Evolutionary conservation across 2,329 filamentous ascomycete genomes (phyloP), one percentile per base, ranked within the genome.

Genomic region (Coleophoma eucalyptorum): DNA sequence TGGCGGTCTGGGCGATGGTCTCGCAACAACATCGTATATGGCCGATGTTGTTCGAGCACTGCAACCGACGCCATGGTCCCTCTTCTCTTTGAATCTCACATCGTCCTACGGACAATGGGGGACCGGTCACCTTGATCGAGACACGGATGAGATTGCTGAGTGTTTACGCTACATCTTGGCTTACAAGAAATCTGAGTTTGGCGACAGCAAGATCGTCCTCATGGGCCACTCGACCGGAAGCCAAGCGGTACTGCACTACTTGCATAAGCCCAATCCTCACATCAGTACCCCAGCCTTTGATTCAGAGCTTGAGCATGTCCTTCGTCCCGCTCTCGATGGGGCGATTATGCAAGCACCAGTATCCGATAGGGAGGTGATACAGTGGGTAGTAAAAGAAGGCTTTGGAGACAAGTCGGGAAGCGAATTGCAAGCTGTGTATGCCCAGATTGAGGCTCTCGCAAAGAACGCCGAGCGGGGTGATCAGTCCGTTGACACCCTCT

Each of bases 181-280:
- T 21, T 67, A 68, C 54, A 69, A 69, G 53, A 57, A 51, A 8
- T 56, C 60, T 43, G 62, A 64, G 45, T 65, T 57, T 43, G 60
- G 65, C 45, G 69, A 78, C 6, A 71, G 69, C 7, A 83, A 81
- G 50, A 61, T 86, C 16, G 80, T 84, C 21, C 67, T 87, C 37
- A 84, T 87, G 81, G 84, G 84, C 2, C 83, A 87, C 60, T 83
- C 79, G 1, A 87, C 84, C 0, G 84, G 84, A 0, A 85, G 79
- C 56, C 84, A 88, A 65, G 83, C 85, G 61, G 74, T 81, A 10
- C 73, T 87, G 67, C 80, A 85, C 58, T 87, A 87, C 55, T 62
- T 85, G 2, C 66, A 70, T 53, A 64, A 69, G 4, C 63, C 68
- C 2, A 75, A 74, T 48, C 72, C 65, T 3, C 64, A 66, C 52